Base-by-base conservation (phyloP, 2,329 filamentous ascomycete species). In the Exophiala phaeomuriformis region DNA sequence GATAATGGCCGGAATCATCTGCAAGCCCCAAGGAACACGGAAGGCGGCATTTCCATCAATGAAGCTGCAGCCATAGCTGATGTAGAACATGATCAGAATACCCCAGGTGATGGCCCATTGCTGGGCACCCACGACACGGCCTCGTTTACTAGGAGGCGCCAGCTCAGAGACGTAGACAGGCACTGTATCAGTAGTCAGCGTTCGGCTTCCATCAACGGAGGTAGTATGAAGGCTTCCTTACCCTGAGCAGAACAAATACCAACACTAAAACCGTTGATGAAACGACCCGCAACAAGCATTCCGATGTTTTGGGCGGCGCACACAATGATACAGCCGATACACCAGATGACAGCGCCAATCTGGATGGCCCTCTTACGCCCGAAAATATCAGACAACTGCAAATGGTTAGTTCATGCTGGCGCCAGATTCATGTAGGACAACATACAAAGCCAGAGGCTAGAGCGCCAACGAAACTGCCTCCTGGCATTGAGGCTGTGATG, bases 61-160 rank as follows among this genome's bases (percentile, higher is more conserved):
- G 65, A 77, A 82, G 51, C 78, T 81, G 67, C 79, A 81, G 27
- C 82, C 85, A 63, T 83, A 79, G 39, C 48, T 50, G 57, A 62
- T 60, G 44, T 62, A 62, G 52, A 82, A 84, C 78, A 83, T 83
- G 68, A 83, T 80, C 54, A 83, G 64, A 60, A 83, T 83, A 52
- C 80, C 83, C 77, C 77, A 86, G 59, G 85, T 86, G 56, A 90
- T 88, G 29, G 84, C 83, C 74, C 84, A 85, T 67, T 89, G 85
- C 66, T 89, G 85, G 41, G 81, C 78, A 49, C 84, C 82, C 10
- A 90, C 83, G 33, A 90, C 75, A 41, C 82, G 77, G 10, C 78
- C 78, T 62, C 78, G 74, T 63, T 75, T 77, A 49, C 69, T 72
- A 1, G 76, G 76, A 31, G 75, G 76, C 29, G 78, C 83, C 12